Base-by-base conservation (phyloP, 2,329 filamentous ascomycete genomes). In the Aspergillus pseudoviridinutans region DNA sequence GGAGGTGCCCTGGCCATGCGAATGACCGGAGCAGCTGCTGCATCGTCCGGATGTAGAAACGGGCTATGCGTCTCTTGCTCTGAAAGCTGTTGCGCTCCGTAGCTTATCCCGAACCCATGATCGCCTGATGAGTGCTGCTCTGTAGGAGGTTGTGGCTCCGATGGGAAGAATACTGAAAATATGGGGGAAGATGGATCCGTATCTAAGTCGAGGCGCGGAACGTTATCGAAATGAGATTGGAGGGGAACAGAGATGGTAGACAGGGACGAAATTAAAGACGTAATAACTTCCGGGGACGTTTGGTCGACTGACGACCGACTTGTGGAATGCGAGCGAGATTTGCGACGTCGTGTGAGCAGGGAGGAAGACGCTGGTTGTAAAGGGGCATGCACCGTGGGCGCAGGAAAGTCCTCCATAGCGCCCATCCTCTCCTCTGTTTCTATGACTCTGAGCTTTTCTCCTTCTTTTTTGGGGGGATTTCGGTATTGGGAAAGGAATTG, bases 1-100 rank as follows among this genome's bases (percentile, higher is more conserved):
- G 89, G 91, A 0, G 90, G 90, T 7, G 87, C 88, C 72, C 92
- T 92, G 32, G 91, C 85, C 32, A 92, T 96, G 62, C 88, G 87
- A 65, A 95, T 84, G 55, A 93, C 84, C 20, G 92, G 91, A 12
- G 91, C 76, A 59, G 80, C 78, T 32, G 83, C 83, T 46, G 82
- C 82, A 74, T 85, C 81, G 70, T 85, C 81, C 38, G 80, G 76
- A 61, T 80, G 78, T 54, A 80, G 61, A 63, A 79, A 77, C 51
- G 78, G 75, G 38, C 81, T 78, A 51, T 83, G 78, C 49, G 78
- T 68, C 12, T 80, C 68, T 20, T 84, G 79, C 53, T 80, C 79
- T 4, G 82, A 77, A 50, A 81, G 77, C 51, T 81, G 78, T 71
- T 84, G 88, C 58, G 85, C 82, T 58, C 87, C 85, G 80, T 91